Conservation (phyloP, 2,329 filamentous ascomycete species). For the Purpureocillium takamizusanense region DNA sequence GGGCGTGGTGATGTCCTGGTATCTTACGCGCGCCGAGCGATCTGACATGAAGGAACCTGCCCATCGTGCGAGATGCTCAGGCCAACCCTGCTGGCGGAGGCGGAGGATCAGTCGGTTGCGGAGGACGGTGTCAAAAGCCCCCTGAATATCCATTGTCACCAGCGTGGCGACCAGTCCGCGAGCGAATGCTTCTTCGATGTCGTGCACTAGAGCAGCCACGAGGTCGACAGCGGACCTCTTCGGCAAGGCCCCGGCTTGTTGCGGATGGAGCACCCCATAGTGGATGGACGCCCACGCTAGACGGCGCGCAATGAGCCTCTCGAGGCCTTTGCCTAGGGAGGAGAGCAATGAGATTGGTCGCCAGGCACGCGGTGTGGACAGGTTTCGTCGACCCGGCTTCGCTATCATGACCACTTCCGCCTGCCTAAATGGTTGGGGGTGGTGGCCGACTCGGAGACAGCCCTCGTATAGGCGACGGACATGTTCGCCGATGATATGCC, state of each 20-base stretch:
- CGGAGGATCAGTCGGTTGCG: too few relatives aligned
- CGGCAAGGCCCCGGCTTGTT: not conserved
- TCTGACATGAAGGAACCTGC: not conserved
- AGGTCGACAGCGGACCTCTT: not conserved
- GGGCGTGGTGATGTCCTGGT: not conserved
- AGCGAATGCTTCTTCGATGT: not conserved
- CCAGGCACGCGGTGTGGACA: not conserved
- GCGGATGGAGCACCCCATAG: not conserved
- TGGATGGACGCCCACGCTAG: too few relatives aligned
- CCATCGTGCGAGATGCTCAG: conserved; percentile 1
- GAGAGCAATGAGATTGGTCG: not conserved
- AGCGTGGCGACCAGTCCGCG: not conserved
- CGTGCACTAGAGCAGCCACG: not conserved
- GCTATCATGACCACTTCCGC: not conserved
- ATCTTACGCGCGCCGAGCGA: not conserved
- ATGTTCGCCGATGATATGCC: conserved; percentile 1
- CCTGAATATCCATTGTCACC: not conserved
- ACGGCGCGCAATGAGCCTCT: too few relatives aligned
- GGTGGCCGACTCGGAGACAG: not conserved
- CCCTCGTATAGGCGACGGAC: not conserved
- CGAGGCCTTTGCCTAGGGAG: too few relatives aligned
- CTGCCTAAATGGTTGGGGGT: not conserved
- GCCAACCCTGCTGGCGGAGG: too few relatives aligned
- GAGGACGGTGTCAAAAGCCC: not conserved
- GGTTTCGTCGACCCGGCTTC: not conserved